These are phyloP conservation scores for Blastomyces gilchristii DNA, from an alignment of 2,329 filamentous ascomycete genomes.

Conservation along the genomic window DNA sequence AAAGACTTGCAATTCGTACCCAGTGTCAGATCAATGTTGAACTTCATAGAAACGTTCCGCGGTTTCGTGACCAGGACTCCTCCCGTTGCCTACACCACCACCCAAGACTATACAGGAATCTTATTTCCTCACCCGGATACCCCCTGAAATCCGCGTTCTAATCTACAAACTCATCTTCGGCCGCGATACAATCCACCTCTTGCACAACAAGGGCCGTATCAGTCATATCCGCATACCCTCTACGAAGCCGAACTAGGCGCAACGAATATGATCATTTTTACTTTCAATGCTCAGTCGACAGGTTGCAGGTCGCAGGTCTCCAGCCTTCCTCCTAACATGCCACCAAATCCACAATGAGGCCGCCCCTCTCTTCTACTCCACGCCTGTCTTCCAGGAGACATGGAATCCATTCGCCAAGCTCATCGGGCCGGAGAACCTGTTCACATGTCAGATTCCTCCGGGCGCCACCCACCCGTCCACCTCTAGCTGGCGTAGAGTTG, in stretches of 20 bases:
- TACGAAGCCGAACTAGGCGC: background rate
- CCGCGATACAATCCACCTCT: conserved; percentile 3
- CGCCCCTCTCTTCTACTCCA: background rate
- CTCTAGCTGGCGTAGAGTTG: background rate
- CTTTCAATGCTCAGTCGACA: background rate
- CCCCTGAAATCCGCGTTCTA: conserved; percentile 1
- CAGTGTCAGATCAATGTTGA: background rate
- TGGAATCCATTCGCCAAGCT: conserved; percentile 2
- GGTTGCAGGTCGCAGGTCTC: background rate
- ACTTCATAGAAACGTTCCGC: background rate
- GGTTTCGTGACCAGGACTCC: background rate
- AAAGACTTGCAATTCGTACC: background rate
- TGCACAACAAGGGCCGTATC: background rate
- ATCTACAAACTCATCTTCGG: conserved; percentile 1
- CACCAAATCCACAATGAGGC: conserved; percentile 6
- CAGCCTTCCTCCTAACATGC: conserved; percentile 5
- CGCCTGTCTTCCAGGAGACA: background rate
- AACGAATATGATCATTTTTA: background rate
- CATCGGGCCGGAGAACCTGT: conserved; percentile 1
- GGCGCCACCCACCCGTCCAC: background rate
- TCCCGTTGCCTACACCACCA: background rate
- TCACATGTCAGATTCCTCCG: background rate
- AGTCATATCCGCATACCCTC: conserved; percentile 1
- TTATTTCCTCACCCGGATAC: background rate
- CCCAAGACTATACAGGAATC: background rate